Conservation (phyloP, 495 filamentous ascomycete genomes). For the Rusavskia elegans region DNA sequence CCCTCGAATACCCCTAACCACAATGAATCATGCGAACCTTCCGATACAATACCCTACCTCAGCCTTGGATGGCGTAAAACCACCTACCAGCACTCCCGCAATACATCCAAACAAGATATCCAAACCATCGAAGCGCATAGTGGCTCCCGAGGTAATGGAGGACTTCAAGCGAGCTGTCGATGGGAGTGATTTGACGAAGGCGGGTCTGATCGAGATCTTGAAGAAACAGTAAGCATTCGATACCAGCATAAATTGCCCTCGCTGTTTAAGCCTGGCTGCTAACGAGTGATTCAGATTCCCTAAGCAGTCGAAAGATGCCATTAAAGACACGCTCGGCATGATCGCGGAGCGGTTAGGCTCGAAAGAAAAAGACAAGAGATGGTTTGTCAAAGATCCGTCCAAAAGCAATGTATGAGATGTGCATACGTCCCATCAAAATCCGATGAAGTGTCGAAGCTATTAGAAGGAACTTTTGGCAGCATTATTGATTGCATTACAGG, state of each 20-base stretch:
- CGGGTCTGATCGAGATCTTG: conserved; percentile 58
- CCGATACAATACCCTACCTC: neutral
- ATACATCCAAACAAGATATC: conserved; percentile 17
- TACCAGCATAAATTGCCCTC: too few relatives aligned
- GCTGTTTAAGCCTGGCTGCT: too few relatives aligned
- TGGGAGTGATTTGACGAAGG: conserved; percentile 59
- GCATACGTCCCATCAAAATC: too few relatives aligned
- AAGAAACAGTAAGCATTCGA: conserved; percentile 38
- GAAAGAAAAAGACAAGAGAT: conserved; percentile 47
- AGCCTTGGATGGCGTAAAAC: neutral
- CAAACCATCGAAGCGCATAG: conserved; percentile 12
- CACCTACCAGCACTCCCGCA: neutral
- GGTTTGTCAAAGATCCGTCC: conserved; percentile 23
- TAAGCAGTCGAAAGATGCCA: conserved; percentile 49
- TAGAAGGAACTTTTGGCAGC: too few relatives aligned
- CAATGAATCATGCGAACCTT: conserved; percentile 5
- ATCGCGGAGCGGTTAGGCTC: conserved; percentile 51
- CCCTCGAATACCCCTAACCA: conserved; percentile 10
- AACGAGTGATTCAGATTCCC: conserved; percentile 36
- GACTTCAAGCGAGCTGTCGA: conserved; percentile 60
- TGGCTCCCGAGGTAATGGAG: conserved; percentile 45
- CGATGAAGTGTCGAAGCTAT: too few relatives aligned
- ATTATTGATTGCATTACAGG: too few relatives aligned
- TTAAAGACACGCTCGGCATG: conserved; percentile 56
- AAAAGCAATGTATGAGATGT: neutral